A percentile compares a stretch with the other conserved stretches of the same genome.
phyloP scores from a whole-genome alignment of 805 yeast species.

The Saturnispora galanensis region DNA sequence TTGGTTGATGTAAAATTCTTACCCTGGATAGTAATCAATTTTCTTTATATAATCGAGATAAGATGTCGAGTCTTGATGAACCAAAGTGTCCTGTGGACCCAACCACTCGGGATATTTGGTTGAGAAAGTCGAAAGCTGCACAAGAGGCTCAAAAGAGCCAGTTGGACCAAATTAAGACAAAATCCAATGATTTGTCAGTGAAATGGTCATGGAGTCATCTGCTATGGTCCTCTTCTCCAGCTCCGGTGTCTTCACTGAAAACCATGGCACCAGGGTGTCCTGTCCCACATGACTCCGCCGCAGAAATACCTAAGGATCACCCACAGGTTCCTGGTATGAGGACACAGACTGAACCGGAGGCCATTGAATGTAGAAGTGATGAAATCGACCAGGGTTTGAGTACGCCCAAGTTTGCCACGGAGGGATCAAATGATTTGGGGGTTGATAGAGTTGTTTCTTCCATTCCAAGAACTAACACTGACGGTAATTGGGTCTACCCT shows the following conservation, averaged over 20 bases:
- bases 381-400: constrained; percentile 23
- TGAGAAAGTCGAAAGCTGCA: constrained; percentile 26
- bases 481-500: constrained; percentile 85
- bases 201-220: constrained; percentile 13
- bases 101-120: constrained; percentile 50
- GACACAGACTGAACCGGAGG: constrained; percentile 17
- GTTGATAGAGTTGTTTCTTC: constrained; percentile 70
- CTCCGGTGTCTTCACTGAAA: background rate
- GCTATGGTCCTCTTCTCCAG: constrained; percentile 16
- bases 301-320: constrained; percentile 17
- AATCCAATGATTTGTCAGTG: background rate
- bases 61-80: constrained; percentile 12
- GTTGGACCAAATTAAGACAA: background rate
- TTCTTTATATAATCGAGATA: background rate
- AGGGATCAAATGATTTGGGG: constrained; percentile 39
- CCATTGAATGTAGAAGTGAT: constrained; percentile 43
- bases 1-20: background rate
- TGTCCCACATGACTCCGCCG: constrained; percentile 9
- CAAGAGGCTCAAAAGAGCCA: constrained; percentile 10
- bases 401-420: constrained; percentile 20
- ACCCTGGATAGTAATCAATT: no score
- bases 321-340: constrained; percentile 13
- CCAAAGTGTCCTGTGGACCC: constrained; percentile 63
- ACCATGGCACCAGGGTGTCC: constrained; percentile 3
- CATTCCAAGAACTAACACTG: constrained; percentile 68